A percentile compares a stretch with the other conserved stretches of the same genome.
These are phyloP conservation scores for Apiotrichum siamense DNA, from an alignment of 1,284 basidiomycete genomes.

Conservation along the genomic window DNA sequence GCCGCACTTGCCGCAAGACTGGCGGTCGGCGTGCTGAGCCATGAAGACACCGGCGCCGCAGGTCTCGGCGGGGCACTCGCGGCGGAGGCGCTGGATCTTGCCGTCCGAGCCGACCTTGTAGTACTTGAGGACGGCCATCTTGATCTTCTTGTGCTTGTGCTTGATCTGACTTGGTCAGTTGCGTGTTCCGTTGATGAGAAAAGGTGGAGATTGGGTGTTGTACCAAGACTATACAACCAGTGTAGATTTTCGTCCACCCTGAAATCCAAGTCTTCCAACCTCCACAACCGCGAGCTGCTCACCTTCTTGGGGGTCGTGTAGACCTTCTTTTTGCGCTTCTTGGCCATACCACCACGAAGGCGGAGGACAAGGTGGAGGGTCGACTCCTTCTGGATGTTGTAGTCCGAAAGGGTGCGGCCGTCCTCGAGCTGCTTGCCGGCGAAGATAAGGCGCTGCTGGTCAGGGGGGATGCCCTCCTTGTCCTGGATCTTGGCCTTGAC, in stretches of 20 bases:
- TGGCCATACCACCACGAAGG: conserved; percentile 72
- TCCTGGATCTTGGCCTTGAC: conserved; percentile 95
- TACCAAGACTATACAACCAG: too few species aligned
- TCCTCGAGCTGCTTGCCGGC: conserved; percentile 98
- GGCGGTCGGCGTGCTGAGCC: conserved; percentile 91
- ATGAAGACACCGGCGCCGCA: conserved; percentile 97
- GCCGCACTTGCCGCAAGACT: conserved; percentile 89
- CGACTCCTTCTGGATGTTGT: conserved; percentile 94
- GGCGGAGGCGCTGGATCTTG: conserved; percentile 97
- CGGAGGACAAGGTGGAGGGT: conserved; percentile 94
- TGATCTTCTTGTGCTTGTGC: conserved; percentile 99
- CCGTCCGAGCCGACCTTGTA: conserved; percentile 92
- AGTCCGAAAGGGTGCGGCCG: conserved; percentile 81
- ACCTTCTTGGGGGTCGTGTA: conserved; percentile 90
- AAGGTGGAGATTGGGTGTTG: too few species aligned
- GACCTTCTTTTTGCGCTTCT: conserved; percentile 97
- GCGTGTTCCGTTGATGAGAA: not conserved
- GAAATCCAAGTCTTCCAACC: too few species aligned
- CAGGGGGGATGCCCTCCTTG: conserved; percentile 76
- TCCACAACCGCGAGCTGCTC: not conserved
- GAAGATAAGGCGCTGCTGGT: conserved; percentile 97
- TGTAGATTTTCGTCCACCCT: too few species aligned
- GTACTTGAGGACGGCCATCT: conserved; percentile 97
- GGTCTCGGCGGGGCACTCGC: conserved; percentile 70
- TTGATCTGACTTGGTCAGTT: conserved; percentile 54